Percentiles rank a stretch among this genome's conserved stretches.
These are phyloP conservation scores for Didymella sp. DNA, from an alignment of 2,329 filamentous ascomycete genomes.

Conservation along the genomic window DNA sequence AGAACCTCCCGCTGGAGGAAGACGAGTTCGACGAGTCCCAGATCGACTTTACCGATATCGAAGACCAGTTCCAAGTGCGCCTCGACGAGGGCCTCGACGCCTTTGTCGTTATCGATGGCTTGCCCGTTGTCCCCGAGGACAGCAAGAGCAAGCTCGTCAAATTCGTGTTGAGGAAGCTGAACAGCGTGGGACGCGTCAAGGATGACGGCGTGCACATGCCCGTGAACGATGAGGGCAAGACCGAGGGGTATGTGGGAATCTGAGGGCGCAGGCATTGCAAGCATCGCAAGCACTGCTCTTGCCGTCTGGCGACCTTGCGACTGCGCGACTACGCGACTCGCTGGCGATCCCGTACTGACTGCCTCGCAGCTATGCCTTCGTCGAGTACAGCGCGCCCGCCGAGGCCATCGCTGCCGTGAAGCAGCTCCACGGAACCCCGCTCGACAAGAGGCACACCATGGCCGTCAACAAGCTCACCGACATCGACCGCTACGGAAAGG, in stretches of 20 bases:
- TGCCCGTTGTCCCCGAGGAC: conserved; percentile 86
- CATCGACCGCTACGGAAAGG: conserved; percentile 92
- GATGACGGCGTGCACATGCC: conserved; percentile 96
- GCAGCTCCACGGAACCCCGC: conserved; percentile 81
- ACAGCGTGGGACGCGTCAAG: conserved; percentile 79
- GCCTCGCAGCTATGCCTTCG: conserved; percentile 81
- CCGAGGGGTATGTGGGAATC: conserved; percentile 72
- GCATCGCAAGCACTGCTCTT: conserved; percentile 1
- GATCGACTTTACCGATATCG: conserved; percentile 92
- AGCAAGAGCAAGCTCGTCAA: conserved; percentile 95
- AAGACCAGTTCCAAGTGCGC: conserved; percentile 93
- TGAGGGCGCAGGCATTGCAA: conserved; percentile 5
- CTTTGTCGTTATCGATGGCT: conserved; percentile 94
- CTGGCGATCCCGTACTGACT: conserved; percentile 25
- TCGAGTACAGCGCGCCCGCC: conserved; percentile 90
- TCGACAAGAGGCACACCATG: conserved; percentile 97
- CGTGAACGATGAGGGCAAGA: conserved; percentile 83
- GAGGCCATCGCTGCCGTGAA: conserved; percentile 91
- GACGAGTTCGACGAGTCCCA: conserved; percentile 93
- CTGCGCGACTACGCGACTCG: conserved; percentile 6
- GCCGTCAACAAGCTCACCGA: conserved; percentile 98
- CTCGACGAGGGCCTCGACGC: conserved; percentile 95
- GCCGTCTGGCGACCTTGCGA: not conserved
- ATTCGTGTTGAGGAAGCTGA: conserved; percentile 93
- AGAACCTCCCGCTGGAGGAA: conserved; percentile 83